phyloP scores from a whole-genome alignment of 495 filamentous ascomycete species.

The Margaritispora aquatica region DNA sequence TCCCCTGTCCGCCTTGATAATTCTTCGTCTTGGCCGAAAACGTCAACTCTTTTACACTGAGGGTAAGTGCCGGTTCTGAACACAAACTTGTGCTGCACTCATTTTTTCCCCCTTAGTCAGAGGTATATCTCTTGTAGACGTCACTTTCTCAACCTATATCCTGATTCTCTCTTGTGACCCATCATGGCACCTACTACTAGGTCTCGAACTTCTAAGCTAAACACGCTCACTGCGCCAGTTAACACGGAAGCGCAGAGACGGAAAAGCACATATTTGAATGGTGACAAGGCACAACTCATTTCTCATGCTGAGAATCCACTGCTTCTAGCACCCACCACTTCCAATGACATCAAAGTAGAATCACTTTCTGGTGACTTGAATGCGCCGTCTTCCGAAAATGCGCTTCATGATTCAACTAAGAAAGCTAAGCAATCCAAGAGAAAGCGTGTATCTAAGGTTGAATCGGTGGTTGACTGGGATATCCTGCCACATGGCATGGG shows the following conservation, averaged over 20 bases:
- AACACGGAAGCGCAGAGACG: too few relatives aligned
- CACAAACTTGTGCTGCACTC: background rate
- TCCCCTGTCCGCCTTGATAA: too few relatives aligned
- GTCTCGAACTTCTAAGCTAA: background rate
- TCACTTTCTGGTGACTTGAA: too few relatives aligned
- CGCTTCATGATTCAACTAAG: too few relatives aligned
- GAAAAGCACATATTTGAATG: too few relatives aligned
- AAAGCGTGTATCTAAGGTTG: background rate
- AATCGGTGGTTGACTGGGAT: constrained; percentile 26
- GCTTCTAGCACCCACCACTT: too few relatives aligned
- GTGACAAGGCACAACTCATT: too few relatives aligned
- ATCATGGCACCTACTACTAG: background rate
- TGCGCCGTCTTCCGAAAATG: too few relatives aligned
- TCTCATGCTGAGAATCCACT: too few relatives aligned
- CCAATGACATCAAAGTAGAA: background rate
- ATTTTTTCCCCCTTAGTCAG: background rate
- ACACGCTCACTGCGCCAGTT: too few relatives aligned
- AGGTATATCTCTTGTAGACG: background rate
- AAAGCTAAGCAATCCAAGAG: background rate
- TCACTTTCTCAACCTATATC: background rate
- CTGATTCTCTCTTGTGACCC: background rate
- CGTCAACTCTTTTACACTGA: background rate
- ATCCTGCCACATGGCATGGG: constrained; percentile 38
- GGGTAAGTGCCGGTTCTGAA: background rate
- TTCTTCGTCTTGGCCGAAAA: too few relatives aligned